Evolutionary conservation across 208 protist genomes (phyloP).

Genomic region (Leishmania arabica): DNA sequence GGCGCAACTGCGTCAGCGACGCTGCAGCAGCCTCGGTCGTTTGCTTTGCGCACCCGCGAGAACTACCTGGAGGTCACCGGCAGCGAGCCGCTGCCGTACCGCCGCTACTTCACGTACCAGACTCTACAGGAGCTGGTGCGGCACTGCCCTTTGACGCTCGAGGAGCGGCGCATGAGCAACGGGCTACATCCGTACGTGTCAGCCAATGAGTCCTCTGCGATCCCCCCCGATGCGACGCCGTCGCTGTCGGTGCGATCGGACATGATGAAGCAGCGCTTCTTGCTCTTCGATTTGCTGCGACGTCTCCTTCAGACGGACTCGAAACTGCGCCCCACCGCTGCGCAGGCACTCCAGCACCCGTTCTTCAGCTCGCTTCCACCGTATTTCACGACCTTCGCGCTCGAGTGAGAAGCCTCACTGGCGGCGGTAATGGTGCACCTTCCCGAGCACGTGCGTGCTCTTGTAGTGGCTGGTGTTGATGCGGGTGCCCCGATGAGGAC

Average conservation of each 20-base stretch:
- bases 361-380: slow-evolving; percentile 66
- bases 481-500: not conserved
- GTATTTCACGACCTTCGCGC: slow-evolving; percentile 47
- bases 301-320: slow-evolving; percentile 68
- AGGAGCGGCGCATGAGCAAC: slow-evolving; percentile 67
- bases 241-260: slow-evolving; percentile 40
- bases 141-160: slow-evolving; percentile 58
- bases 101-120: slow-evolving; percentile 61
- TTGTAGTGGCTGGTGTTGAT: not conserved
- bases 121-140: slow-evolving; percentile 76
- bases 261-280: slow-evolving; percentile 77
- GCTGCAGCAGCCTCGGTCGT: not conserved
- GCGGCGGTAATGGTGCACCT: not conserved
- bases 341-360: slow-evolving; percentile 60
- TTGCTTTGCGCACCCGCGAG: slow-evolving; percentile 22
- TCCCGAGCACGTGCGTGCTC: not conserved
- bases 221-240: slow-evolving; percentile 17
- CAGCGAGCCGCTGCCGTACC: slow-evolving; percentile 50
- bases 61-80: slow-evolving; percentile 24
- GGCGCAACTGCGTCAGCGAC: not conserved
- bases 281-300: slow-evolving; percentile 70
- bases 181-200: slow-evolving; percentile 44
- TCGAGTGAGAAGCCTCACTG: slow-evolving; percentile 19
- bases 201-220: slow-evolving; percentile 16
- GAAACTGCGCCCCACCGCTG: slow-evolving; percentile 47